Evolutionary conservation across 129 eudicot species (phyloP), one percentile per base, ranked within the genome.

Genomic region (Flaveria robusta): DNA sequence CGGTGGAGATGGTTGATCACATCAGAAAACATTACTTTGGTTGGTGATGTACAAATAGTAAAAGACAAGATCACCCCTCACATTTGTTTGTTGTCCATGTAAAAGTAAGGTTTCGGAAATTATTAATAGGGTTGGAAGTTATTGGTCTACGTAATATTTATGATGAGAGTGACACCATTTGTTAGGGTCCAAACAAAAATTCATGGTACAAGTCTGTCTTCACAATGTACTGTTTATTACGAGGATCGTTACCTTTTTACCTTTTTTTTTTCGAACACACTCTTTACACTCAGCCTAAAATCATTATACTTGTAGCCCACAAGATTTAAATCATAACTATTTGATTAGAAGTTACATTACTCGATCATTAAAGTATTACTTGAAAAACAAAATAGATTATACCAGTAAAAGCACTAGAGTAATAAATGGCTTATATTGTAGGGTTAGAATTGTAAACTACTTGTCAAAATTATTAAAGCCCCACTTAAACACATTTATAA

Each of bases 81-180:
- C 63, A 18, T 62, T 60, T 62, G 18, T 56, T 46, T 43, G 42
- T 59, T 60, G 59, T 12, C 29, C 70, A 60, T 60, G 59, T 60
- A 27, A 60, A 59, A 8, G 54, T 24, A 3, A 29, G 9, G 26
- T 43, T 74, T n/a, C n/a, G n/a, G n/a, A n/a, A n/a, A n/a, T n/a
- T 54, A 52, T 72, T 72, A 23, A 72, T 55, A 56, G 54, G 55
- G 68, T 72, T 72, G 77, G 54, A 56, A 72, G 68, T 73, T 58
- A 58, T 73, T 2, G 77, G 77, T 73, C 56, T 73, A 73, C 63
- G 68, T 58, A 24, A 41, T 73, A 73, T 39, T 41, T 54, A 58
- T 58, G 50, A 34, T 34, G 63, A 65, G 27, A 63, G 72, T 46
- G 79, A 64, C 64, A 34, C 59, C 60, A 47, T 16, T 75, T 75